phyloP scores from a whole-genome alignment of 441 rosid genomes.

The Arabidopsis hybrid region DNA sequence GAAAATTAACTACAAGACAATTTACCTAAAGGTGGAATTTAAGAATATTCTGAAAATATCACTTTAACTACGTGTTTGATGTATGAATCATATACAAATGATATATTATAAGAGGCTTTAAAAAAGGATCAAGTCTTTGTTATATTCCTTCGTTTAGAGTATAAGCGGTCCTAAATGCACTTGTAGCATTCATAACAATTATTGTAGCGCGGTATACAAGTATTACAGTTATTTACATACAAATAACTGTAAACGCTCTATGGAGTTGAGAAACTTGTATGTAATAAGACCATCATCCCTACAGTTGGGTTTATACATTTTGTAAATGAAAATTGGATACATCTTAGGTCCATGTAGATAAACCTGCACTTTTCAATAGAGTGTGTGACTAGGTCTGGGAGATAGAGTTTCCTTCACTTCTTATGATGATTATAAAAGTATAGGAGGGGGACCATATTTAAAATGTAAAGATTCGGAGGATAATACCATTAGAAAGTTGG shows the following conservation, averaged over 20 bases:
- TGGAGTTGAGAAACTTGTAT: slow-evolving; percentile 8
- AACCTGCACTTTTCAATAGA: slow-evolving; percentile 32
- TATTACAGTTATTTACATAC: background rate
- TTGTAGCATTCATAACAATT: too few relatives aligned
- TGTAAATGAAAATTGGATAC: background rate
- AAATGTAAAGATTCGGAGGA: slow-evolving; percentile 34
- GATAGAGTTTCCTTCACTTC: slow-evolving; percentile 9
- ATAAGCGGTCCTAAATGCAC: background rate
- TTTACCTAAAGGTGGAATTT: slow-evolving; percentile 31
- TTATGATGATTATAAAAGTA: slow-evolving; percentile 6
- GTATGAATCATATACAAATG: slow-evolving; percentile 4
- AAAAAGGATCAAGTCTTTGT: slow-evolving; percentile 3
- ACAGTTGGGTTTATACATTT: background rate
- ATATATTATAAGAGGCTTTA: background rate
- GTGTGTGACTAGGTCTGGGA: slow-evolving; percentile 14
- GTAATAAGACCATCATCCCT: background rate
- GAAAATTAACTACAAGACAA: slow-evolving; percentile 27
- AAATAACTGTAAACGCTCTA: background rate
- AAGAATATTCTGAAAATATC: slow-evolving; percentile 32
- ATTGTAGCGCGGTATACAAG: too few relatives aligned
- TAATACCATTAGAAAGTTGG: slow-evolving; percentile 45
- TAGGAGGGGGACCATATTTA: slow-evolving; percentile 25
- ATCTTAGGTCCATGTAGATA: slow-evolving; percentile 21
- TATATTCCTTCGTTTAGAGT: background rate
- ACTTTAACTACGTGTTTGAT: slow-evolving; percentile 17